Base-by-base conservation (phyloP, 2,329 filamentous ascomycete species). In the Monosporascus sp. region DNA sequence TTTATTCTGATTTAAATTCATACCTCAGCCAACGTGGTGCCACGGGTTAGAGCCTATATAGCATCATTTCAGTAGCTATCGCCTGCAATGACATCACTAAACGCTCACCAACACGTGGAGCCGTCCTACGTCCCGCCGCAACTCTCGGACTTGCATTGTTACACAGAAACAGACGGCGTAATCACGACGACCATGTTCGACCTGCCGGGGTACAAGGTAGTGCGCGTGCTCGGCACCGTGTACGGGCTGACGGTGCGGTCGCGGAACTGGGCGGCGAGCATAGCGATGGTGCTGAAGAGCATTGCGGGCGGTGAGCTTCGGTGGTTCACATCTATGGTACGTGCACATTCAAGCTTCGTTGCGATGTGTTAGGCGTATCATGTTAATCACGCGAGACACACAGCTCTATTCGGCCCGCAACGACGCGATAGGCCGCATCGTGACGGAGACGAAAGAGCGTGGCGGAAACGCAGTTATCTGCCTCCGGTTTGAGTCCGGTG, bases 161-260 rank as follows among this genome's bases (percentile, higher is more conserved):
- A 82, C 67, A 79, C 79, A 39, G 82, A 85, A 62, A 85, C 82
- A 7, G 75, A 80, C 47, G 82, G 82, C 38, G 74, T 85, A 51
- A 78, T 85, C 57, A 84, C 80, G 1, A 79, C 79, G 0, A 85
- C 82, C 50, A 85, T 84, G 81, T 82, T 80, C 67, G 81, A 85
- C 61, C 68, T 85, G 22, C 82, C 82, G 0, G 81, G 81, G 7
- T 84, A 84, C 67, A 79, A 76, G 56, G 72, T 85, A 47, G 75
- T 78, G 38, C 73, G 73, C 50, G 77, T 83, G 1, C 75, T 85
- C 6, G 82, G 82, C 51, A 76, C 80, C 7, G 77, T 82, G 31
- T 82, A 80, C 66, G 80, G 80, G 9, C 71, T 82, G 44, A 80
- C 77, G 0, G 79, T 82, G 6, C 78, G 79, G 9, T 78, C 77